Evolutionary conservation across 2,329 filamentous ascomycete genomes (phyloP).

Genomic region (Exutisphaerella laricina): DNA sequence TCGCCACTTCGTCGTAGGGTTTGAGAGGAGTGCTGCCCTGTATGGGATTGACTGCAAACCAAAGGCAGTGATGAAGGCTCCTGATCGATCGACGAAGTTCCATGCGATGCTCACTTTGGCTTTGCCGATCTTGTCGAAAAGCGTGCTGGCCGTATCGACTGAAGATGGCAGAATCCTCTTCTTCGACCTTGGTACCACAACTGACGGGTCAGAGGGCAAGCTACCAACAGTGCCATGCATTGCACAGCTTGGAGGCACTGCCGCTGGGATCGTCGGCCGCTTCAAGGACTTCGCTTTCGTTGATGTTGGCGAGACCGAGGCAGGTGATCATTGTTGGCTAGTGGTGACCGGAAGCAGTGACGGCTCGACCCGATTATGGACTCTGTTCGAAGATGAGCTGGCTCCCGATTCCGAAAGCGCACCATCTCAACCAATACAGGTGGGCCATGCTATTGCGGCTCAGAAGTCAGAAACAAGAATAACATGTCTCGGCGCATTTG

Average conservation of each 20-base stretch:
- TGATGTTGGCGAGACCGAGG: slow-evolving; percentile 36
- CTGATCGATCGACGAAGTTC: slow-evolving; percentile 67
- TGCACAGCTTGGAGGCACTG: slow-evolving; percentile 67
- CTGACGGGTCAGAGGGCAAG: slow-evolving; percentile 27
- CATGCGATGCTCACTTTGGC: slow-evolving; percentile 73
- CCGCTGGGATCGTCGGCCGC: slow-evolving; percentile 60
- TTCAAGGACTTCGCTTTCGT: slow-evolving; percentile 85
- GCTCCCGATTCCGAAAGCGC: slow-evolving; percentile 3
- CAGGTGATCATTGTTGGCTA: slow-evolving; percentile 39
- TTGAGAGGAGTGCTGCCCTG: slow-evolving; percentile 77
- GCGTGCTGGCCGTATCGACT: slow-evolving; percentile 69
- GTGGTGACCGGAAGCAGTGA: slow-evolving; percentile 77
- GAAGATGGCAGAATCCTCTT: slow-evolving; percentile 86
- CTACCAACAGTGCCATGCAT: slow-evolving; percentile 43
- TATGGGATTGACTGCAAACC: slow-evolving; percentile 86
- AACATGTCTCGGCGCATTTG: slow-evolving; percentile 79
- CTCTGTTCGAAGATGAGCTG: slow-evolving; percentile 19
- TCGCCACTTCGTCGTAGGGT: slow-evolving; percentile 82
- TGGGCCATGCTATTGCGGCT: slow-evolving; percentile 65
- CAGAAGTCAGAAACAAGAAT: slow-evolving; percentile 86
- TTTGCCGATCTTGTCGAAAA: slow-evolving; percentile 38
- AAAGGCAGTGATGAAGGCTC: slow-evolving; percentile 62
- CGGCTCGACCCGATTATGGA: slow-evolving; percentile 76
- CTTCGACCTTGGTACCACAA: slow-evolving; percentile 56
- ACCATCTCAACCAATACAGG: slow-evolving; percentile 34